Conservation (phyloP, 345 rosid species). For the Lepidium sativum region DNA sequence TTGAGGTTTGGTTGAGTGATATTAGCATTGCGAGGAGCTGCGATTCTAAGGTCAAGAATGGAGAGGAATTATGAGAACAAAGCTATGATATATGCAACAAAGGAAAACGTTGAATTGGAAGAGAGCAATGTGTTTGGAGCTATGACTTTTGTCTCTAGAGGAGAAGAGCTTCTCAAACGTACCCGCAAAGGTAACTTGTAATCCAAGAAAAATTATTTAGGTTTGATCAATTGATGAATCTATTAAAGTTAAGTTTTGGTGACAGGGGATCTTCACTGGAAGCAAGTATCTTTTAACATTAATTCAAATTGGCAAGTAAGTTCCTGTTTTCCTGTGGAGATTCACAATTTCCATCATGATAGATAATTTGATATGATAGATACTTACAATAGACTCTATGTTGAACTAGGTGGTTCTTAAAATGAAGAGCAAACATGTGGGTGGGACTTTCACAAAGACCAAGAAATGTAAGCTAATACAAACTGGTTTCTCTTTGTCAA, state of each 20-base stretch:
- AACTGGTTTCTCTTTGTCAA: background rate
- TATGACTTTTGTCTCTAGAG: constrained; percentile 55
- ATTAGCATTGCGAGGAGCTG: constrained; percentile 80
- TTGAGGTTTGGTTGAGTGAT: constrained; percentile 33
- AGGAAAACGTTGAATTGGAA: constrained; percentile 44
- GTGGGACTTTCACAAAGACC: constrained; percentile 80
- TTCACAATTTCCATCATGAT: background rate
- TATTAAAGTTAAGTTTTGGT: background rate
- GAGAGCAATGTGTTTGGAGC: constrained; percentile 42
- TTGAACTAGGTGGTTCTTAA: constrained; percentile 61
- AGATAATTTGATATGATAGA: background rate
- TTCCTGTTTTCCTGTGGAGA: background rate
- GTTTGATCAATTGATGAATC: background rate
- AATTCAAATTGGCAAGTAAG: constrained; percentile 77
- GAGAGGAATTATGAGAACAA: constrained; percentile 45
- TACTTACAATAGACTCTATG: background rate
- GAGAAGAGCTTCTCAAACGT: constrained; percentile 90
- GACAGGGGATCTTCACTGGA: constrained; percentile 89
- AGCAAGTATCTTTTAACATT: constrained; percentile 73
- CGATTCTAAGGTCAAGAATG: constrained; percentile 63
- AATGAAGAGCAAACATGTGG: constrained; percentile 86
- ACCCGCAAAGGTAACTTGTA: constrained; percentile 78
- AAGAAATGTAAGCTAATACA: constrained; percentile 59
- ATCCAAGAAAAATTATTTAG: background rate
- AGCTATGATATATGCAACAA: constrained; percentile 30